These are phyloP conservation scores for Aotearoamyces nothofagi DNA, from an alignment of 2,329 filamentous ascomycete species.

Conservation along the genomic window DNA sequence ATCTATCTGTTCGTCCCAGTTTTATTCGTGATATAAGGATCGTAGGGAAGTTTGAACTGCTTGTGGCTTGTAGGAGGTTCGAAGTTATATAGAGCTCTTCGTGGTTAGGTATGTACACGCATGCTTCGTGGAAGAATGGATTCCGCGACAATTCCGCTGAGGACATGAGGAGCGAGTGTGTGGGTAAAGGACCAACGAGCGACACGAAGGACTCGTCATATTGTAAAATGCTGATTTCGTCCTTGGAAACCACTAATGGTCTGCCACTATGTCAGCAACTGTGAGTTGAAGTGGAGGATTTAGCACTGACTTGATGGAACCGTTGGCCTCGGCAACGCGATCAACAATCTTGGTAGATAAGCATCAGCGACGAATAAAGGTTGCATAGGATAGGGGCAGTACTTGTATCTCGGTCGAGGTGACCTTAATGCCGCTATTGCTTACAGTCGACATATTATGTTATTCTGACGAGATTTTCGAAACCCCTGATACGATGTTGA, in stretches of 20 bases:
- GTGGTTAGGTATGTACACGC: slow-evolving; percentile 23
- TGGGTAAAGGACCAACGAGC: slow-evolving; percentile 20
- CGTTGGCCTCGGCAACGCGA: slow-evolving; percentile 11
- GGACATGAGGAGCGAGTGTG: slow-evolving; percentile 26
- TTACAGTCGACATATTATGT: slow-evolving; percentile 11
- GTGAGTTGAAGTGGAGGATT: neutral
- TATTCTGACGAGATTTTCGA: too few relatives aligned
- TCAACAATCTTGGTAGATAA: slow-evolving; percentile 8
- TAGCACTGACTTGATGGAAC: slow-evolving; percentile 10
- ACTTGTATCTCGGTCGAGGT: slow-evolving; percentile 9
- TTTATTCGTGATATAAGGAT: slow-evolving; percentile 30
- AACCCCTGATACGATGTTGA: too few relatives aligned
- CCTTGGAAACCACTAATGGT: slow-evolving; percentile 3
- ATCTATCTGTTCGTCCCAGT: slow-evolving; percentile 14
- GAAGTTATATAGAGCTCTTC: slow-evolving; percentile 31
- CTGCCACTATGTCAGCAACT: neutral
- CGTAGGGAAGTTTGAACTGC: slow-evolving; percentile 23
- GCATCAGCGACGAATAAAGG: neutral
- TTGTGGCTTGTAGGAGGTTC: slow-evolving; percentile 23
- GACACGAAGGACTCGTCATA: slow-evolving; percentile 23
- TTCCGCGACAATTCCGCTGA: slow-evolving; percentile 24
- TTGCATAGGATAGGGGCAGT: slow-evolving; percentile 1
- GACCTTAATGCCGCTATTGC: slow-evolving; percentile 8
- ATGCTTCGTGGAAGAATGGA: slow-evolving; percentile 30
- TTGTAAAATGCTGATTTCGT: slow-evolving; percentile 20